phyloP scores from a whole-genome alignment of 345 rosid genomes.

The Gossypium bickii region DNA sequence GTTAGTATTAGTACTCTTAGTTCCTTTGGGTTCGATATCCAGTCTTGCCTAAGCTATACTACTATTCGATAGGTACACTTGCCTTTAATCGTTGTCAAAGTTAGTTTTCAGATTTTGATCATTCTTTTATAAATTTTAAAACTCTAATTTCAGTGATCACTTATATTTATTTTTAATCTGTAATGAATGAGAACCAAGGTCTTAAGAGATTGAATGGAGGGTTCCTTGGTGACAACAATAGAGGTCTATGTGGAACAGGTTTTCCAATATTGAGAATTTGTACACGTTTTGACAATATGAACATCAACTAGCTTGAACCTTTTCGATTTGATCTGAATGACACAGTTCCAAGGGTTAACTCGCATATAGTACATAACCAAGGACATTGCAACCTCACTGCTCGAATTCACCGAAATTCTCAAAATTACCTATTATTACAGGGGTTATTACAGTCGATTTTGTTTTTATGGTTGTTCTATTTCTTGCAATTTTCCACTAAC shows the following conservation, averaged over 20 bases:
- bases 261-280: slow-evolving; percentile 52
- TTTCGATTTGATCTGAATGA: slow-evolving; percentile 18
- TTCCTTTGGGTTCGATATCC: too few relatives aligned
- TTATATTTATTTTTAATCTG: background rate
- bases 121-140: too few relatives aligned
- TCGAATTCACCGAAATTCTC: slow-evolving; percentile 48
- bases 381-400: slow-evolving; percentile 51
- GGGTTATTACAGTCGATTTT: slow-evolving; percentile 43
- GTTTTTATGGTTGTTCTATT: slow-evolving; percentile 39
- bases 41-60: too few relatives aligned
- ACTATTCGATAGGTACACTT: too few relatives aligned
- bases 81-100: too few relatives aligned
- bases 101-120: too few relatives aligned
- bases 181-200: slow-evolving; percentile 34
- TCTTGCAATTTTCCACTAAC: slow-evolving; percentile 37
- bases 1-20: too few relatives aligned
- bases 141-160: too few relatives aligned
- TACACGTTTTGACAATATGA: slow-evolving; percentile 30
- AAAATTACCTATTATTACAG: slow-evolving; percentile 43
- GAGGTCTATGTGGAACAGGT: slow-evolving; percentile 55
- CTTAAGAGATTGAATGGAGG: slow-evolving; percentile 55
- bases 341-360: slow-evolving; percentile 18
- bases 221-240: slow-evolving; percentile 60
- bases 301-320: slow-evolving; percentile 37
- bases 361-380: slow-evolving; percentile 24